Evolutionary conservation across 2,329 filamentous ascomycete species (phyloP).

Genomic region (Mycosphaerella sp.): DNA sequence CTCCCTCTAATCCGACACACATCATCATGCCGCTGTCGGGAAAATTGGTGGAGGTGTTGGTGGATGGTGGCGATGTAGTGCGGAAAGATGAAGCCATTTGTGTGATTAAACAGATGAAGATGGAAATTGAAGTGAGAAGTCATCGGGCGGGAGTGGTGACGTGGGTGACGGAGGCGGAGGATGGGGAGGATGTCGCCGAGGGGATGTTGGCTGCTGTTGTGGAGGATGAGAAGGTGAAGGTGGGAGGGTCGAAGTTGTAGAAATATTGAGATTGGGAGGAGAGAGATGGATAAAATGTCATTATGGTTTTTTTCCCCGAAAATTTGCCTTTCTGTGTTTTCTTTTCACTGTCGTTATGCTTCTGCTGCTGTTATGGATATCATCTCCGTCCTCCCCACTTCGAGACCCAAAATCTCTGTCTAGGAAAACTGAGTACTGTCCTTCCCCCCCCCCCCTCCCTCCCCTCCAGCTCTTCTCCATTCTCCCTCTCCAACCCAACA

Average conservation of each 20-base stretch:
- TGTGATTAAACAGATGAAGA: slow-evolving; percentile 62
- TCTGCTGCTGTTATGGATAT: too few relatives aligned
- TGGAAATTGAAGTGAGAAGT: slow-evolving; percentile 58
- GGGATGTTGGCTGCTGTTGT: slow-evolving; percentile 47
- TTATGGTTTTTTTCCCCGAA: too few relatives aligned
- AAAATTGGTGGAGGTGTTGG: slow-evolving; percentile 53
- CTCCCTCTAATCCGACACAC: slow-evolving; percentile 46
- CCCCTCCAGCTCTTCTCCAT: too few relatives aligned
- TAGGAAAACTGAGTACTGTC: too few relatives aligned
- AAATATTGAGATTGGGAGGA: too few relatives aligned
- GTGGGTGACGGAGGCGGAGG: slow-evolving; percentile 50
- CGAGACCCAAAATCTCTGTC: too few relatives aligned
- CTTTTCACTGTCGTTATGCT: too few relatives aligned
- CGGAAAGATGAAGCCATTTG: slow-evolving; percentile 48
- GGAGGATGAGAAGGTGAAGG: slow-evolving; percentile 31
- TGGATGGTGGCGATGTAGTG: slow-evolving; percentile 48
- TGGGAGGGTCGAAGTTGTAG: slow-evolving; percentile 19
- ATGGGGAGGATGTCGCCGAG: slow-evolving; percentile 51
- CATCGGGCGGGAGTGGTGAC: slow-evolving; percentile 43
- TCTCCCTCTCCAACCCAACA: too few relatives aligned
- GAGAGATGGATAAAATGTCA: too few relatives aligned
- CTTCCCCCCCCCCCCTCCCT: too few relatives aligned
- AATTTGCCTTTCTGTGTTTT: not conserved
- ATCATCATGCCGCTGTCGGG: slow-evolving; percentile 53
- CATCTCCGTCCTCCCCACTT: too few relatives aligned